Base-by-base conservation (phyloP, 2,329 filamentous ascomycete genomes). In the Hypocrella siamensis region DNA sequence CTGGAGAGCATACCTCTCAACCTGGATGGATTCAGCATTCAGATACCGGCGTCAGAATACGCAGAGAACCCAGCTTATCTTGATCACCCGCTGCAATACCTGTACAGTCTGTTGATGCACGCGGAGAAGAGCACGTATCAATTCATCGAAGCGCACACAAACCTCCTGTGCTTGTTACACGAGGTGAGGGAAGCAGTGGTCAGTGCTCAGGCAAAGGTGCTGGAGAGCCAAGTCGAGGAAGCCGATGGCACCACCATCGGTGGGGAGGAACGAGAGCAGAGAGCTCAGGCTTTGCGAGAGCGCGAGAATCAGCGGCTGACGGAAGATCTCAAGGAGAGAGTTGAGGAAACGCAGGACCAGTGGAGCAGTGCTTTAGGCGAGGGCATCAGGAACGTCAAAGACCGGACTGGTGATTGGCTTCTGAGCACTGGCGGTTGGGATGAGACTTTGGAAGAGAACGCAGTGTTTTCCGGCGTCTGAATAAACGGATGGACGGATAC, bases 131-230 rank as follows among this genome's bases (percentile, higher is more conserved):
- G 79, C 44, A 88, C 84, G 7, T 92, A 93, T 47, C 90, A 96
- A 52, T 96, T 93, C 56, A 94, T 96, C 46, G 90, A 96, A 60
- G 80, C 76, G 6, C 88, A 96, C 60, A 88, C 75, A 19, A 94
- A 94, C 47, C 62, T 94, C 21, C 65, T 93, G 17, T 96, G 88
- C 47, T 63, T 96, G 24, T 57, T 93, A 35, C 90, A 94, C 46
- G 85, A 94, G 54, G 84, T 93, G 32, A 83, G 84, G 48, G 82
- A 81, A 33, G 77, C 77, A 0, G 74, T 82, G 2, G 77, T 82
- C 48, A 65, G 66, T 29, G 79, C 81, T 6, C 74, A 75, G 41
- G 72, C 72, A 32, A 67, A 73, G 39, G 61, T 79, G 14, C 63
- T 79, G 41, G 77, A 83, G 49, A 70, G 72, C 0, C 72, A 84